Evolutionary conservation across 108 stramenopile species (phyloP).

Genomic region (Cyclotella sp.): DNA sequence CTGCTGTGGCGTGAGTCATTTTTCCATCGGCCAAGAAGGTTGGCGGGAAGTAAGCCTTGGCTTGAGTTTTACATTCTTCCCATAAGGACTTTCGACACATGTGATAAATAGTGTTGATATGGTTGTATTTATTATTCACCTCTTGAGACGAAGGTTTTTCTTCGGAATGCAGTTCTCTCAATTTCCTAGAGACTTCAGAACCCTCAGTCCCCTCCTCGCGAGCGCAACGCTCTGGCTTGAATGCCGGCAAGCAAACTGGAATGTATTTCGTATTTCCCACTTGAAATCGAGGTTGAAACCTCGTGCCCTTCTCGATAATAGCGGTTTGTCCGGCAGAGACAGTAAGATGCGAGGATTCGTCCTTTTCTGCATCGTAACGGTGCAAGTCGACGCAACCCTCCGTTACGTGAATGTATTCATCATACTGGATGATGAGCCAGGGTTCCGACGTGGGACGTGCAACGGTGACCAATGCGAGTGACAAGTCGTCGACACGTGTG

Average conservation of each 20-base stretch:
- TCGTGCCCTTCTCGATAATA: constrained; percentile 65
- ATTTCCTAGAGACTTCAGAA: constrained; percentile 45
- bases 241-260: constrained; percentile 82
- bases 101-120: constrained; percentile 67
- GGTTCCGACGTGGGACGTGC: constrained; percentile 65
- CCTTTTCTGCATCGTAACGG: constrained; percentile 23
- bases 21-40: constrained; percentile 81
- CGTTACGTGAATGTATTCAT: constrained; percentile 71
- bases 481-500: constrained; percentile 44
- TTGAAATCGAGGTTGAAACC: constrained; percentile 75
- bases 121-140: constrained; percentile 21
- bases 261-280: constrained; percentile 67
- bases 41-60: constrained; percentile 82
- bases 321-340: constrained; percentile 70
- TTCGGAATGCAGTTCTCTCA: constrained; percentile 51
- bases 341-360: background rate
- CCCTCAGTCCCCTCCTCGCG: constrained; percentile 62
- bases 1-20: constrained; percentile 85
- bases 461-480: constrained; percentile 68
- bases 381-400: constrained; percentile 60
- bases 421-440: constrained; percentile 76
- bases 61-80: constrained; percentile 58
- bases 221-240: constrained; percentile 71
- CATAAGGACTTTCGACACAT: constrained; percentile 78
- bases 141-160: background rate